Base-by-base conservation (phyloP, 1,139 yeast species). In the Arxiozyma telluris region DNA sequence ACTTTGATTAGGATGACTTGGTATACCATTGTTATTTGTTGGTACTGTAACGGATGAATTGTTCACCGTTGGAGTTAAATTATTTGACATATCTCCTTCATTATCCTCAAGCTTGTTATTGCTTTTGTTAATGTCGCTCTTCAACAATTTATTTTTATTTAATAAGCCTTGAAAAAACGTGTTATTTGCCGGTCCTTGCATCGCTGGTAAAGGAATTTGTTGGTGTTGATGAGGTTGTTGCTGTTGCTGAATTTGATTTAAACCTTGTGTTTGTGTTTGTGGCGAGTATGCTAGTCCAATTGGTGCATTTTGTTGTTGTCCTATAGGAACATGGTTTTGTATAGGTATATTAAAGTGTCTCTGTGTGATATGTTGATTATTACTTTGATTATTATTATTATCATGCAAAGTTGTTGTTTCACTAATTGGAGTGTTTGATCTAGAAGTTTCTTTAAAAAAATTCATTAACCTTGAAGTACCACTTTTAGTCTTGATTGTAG, bases 381-480 rank as follows among this genome's bases (percentile, higher is more conserved):
- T 23, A 23, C 25, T 23, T 23, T 23, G 25, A 23, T 23, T 39
- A 41, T 47, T 34, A 17, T 42, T 21, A 11, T 42, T 23, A n/a
- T 12, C 23, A 15, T 34, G 11, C 15, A 42, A 11, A 47, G n/a
- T 23, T 17, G 45, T 8, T 38, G 43, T 41, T 39, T 20, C 22
- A 46, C 12, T 50, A 47, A 54, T 46, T 21, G 58, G 57, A n/a
- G 59, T 54, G 20, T 53, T 54, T 21, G 57, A 49, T 25, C 41
- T 47, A 22, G 57, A 53, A 21, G 58, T 55, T 21, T 59, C 60
- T 30, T 63, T 63, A 53, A 67, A 67, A 47, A 67, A 65, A 12
- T 67, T 63, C 61, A 67, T 60, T 52, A 67, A 55, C 52, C 65
- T 61, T 21, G 70, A 67, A 9, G 66, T 64, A 52, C 65, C 58